Evolutionary conservation across 768 basidiomycete species (phyloP), one percentile per base, ranked within the genome.

Genomic region (Ephemerocybe angulata): DNA sequence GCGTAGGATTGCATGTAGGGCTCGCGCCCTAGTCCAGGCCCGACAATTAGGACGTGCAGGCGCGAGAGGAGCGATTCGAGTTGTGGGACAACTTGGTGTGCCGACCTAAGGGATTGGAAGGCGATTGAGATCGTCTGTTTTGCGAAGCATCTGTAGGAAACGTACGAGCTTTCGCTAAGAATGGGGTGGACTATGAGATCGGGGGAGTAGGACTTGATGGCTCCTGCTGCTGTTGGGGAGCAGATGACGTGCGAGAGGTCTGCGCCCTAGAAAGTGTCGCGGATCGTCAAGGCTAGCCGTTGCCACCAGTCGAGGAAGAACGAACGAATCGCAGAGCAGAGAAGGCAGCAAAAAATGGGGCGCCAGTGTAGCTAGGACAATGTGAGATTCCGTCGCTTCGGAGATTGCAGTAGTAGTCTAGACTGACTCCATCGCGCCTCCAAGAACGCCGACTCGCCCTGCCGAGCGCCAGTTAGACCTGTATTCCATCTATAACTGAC

Each of bases 191-290:
- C 97, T 64, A 99, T 99, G 41, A 99, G 73, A 70, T 99, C 95
- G 1, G 94, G 94, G 3, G 92, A 95, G 69, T 98, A 99, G 0
- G 90, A 88, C 73, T 99, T 99, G 77, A 99, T 99, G 42, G 93
- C 88, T 4, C 80, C 80, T 25, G 93, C 93, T 5, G 97, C 96
- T 0, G 83, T 85, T 0, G 96, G 96, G 5, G 95, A 87, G 72
- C 97, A 99, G 53, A 98, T 96, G 55, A 98, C 92, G 77, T 98
- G 97, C 22, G 95, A 94, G 21, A 98, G 78, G 70, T 98, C 96
- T 47, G 88, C 91, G 30, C 95, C 95, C 90, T 91, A 19, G 33
- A 11, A 47, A 25, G 25, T 37, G 17, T 49, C n/a, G 21, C 44
- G 42, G 37, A 50, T 52, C 25, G 17, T 24, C 22, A 48, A 38